Percentiles rank a stretch among this genome's conserved stretches.
Evolutionary conservation across 352 stramenopile species (phyloP).

Genomic region (Phytophthora brassicae): DNA sequence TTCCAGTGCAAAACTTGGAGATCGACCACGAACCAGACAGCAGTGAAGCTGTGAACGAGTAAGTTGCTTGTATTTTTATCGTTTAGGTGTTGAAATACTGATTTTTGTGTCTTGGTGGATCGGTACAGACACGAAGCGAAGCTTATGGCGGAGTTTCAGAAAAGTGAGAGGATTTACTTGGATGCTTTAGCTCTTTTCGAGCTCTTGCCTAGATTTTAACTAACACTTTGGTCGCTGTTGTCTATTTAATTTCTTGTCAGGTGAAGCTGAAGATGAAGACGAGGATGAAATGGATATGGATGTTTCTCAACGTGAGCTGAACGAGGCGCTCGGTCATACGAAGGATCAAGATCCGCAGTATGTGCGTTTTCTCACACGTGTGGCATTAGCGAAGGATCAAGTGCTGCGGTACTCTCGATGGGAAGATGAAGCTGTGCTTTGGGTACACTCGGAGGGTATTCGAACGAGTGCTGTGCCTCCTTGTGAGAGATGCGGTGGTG

Average conservation of each 20-base stretch:
- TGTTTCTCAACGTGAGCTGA: slow-evolving; percentile 75
- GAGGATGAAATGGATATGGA: slow-evolving; percentile 80
- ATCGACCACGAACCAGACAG: slow-evolving; percentile 78
- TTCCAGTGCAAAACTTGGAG: slow-evolving; percentile 73
- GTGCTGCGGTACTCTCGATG: slow-evolving; percentile 91
- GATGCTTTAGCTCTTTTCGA: not conserved
- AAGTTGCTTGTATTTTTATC: not conserved
- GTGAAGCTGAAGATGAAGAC: slow-evolving; percentile 32
- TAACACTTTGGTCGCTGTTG: too few relatives aligned
- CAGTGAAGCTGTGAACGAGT: slow-evolving; percentile 63
- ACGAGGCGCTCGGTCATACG: slow-evolving; percentile 61
- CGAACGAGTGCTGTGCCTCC: slow-evolving; percentile 47
- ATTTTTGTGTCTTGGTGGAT: slow-evolving; percentile 12
- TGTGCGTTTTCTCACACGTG: slow-evolving; percentile 77
- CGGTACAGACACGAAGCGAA: slow-evolving; percentile 51
- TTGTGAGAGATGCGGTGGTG: slow-evolving; percentile 80
- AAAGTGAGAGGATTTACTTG: slow-evolving; percentile 34
- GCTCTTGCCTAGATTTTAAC: too few relatives aligned
- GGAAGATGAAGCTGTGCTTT: slow-evolving; percentile 83
- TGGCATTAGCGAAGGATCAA: slow-evolving; percentile 83
- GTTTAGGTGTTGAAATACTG: not conserved
- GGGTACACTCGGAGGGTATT: slow-evolving; percentile 78
- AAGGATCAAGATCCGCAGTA: slow-evolving; percentile 76
- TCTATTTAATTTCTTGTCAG: too few relatives aligned
- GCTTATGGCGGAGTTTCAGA: slow-evolving; percentile 71